Base-by-base conservation (phyloP, 2,329 filamentous ascomycete genomes). In the Trichoderma endophyticum region DNA sequence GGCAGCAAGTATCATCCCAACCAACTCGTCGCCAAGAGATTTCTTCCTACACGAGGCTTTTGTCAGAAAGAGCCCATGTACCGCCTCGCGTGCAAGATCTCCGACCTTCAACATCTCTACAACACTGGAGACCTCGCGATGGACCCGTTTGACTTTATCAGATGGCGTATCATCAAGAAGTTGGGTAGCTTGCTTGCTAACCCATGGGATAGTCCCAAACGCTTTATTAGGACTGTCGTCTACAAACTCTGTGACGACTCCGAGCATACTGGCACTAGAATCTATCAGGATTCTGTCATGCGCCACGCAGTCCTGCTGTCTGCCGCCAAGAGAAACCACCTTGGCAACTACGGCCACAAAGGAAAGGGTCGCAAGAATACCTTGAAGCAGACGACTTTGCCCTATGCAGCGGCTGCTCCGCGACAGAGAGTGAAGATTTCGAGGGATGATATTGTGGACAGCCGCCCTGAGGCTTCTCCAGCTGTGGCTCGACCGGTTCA, bases 121-220 rank as follows among this genome's bases (percentile, higher is more conserved):
- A 60, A 73, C 1, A 73, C 62, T 6, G 72, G 75, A 5, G 70
- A 80, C 28, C 73, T 83, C 2, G 28, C 39, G 0, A 83, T 83
- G 82, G 78, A 81, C 8, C 79, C 81, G 0, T 81, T 78, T 70
- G 79, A 83, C 72, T 83, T 83, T 63, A 74, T 82, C 54, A 77
- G 82, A 21, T 83, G 80, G 81, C 76, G 80, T 24, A 73, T 81
- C 7, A 65, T 70, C 8, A 76, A 77, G 34, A 68, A 77, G 18
- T 39, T 56, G 3, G 39, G 72, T 9, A 66, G 21, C 67, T 73
- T 12, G 7, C n/a, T 21, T 30, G 51, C 5, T 12, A 69, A 15
- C 18, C 61, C 70, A 1, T 74, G 72, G 26, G 61, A 75, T n/a
- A 74, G 30, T 7, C 54, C 73, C n/a, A 71, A n/a, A 2, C 3